Evolutionary conservation across 495 filamentous ascomycete genomes (phyloP), one percentile per base, ranked within the genome.

Genomic region (Parachaetomium inaequale): DNA sequence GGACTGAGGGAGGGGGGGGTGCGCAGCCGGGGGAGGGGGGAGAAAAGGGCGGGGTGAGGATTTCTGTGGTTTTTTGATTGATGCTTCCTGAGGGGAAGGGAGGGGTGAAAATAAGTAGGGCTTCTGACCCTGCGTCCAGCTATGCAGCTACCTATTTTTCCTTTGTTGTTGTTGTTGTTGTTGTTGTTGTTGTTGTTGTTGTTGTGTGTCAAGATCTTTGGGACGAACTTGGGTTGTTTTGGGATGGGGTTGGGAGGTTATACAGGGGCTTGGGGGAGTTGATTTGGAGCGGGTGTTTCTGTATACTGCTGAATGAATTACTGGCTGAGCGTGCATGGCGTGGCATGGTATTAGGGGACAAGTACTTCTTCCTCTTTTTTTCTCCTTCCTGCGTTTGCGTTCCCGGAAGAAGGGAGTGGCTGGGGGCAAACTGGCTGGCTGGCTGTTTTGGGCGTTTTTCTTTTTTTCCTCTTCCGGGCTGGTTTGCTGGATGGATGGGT

Each of bases 291-390:
- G 54, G 36, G 54, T 36, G 34, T 12, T 57, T 57, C 54, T 45
- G 54, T 57, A 43, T 45, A 57, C 38, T 57, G 53, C n/a, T 57
- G 38, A 25, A 29, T 57, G n/a, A n/a, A n/a, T n/a, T n/a, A n/a
- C 8, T 17, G 25, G 10, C 3, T 1, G n/a, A 43, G 53, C 53
- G 40, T 57, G 54, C 38, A 57, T 57, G 40, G 40, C 38, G 25
- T 57, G 38, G 54, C 28, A 49, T 49, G 31, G 21, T 38, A 14
- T 4, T 38, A 40, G 1, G 21, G 6, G 32, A 25, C 32, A 57
- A 45, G 46, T 45, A 25, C 14, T 47, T n/a, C 25, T 36, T 54
- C 8, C 25, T 54, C 21, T 21, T 15, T 54, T 38, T 23, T 19
- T 54, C 19, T 25, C 38, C 7, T 36, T 36, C 23, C 4, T 14